Evolutionary conservation across 2,329 filamentous ascomycete species (phyloP).

Genomic region (Lecanicillium sp.): DNA sequence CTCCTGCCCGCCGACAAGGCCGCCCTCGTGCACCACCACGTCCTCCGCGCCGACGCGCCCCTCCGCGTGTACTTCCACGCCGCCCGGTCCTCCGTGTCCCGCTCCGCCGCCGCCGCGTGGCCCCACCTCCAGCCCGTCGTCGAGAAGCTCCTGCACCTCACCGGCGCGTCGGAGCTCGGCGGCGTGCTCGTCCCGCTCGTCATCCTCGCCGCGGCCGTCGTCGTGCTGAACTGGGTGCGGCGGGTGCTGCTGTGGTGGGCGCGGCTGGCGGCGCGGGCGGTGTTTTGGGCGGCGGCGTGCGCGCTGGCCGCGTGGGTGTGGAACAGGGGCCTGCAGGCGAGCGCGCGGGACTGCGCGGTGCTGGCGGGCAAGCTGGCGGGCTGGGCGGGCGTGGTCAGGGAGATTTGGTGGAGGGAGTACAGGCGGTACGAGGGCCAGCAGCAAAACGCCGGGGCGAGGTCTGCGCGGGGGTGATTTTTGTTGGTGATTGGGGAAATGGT

Average conservation of each 20-base stretch:
- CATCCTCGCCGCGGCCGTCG: slow-evolving; percentile 47
- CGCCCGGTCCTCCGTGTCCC: slow-evolving; percentile 24
- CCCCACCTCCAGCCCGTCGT: slow-evolving; percentile 39
- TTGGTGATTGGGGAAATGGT: not conserved
- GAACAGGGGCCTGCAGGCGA: slow-evolving; percentile 60
- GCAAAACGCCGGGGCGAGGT: slow-evolving; percentile 21
- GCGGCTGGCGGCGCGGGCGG: slow-evolving; percentile 53
- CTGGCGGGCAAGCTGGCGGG: slow-evolving; percentile 38
- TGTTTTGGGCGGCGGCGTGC: slow-evolving; percentile 58
- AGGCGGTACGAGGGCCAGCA: slow-evolving; percentile 48
- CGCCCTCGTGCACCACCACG: slow-evolving; percentile 39
- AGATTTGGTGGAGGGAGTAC: slow-evolving; percentile 54
- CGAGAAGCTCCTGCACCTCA: slow-evolving; percentile 31
- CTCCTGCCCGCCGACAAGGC: slow-evolving; percentile 41
- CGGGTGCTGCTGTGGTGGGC: slow-evolving; percentile 74
- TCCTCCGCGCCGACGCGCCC: slow-evolving; percentile 41
- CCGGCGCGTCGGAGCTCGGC: slow-evolving; percentile 30
- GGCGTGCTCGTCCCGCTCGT: slow-evolving; percentile 28
- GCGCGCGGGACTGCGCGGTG: slow-evolving; percentile 50
- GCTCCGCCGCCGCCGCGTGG: slow-evolving; percentile 26
- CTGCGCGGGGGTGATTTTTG: slow-evolving; percentile 12
- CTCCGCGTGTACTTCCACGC: slow-evolving; percentile 36
- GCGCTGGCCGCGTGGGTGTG: slow-evolving; percentile 51
- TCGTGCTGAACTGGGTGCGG: slow-evolving; percentile 65
- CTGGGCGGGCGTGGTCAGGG: slow-evolving; percentile 42